Percentiles rank a stretch among this genome's conserved stretches.
Conservation (phyloP, 1,284 basidiomycete genomes). For the Microbotryomycetes sp. region DNA sequence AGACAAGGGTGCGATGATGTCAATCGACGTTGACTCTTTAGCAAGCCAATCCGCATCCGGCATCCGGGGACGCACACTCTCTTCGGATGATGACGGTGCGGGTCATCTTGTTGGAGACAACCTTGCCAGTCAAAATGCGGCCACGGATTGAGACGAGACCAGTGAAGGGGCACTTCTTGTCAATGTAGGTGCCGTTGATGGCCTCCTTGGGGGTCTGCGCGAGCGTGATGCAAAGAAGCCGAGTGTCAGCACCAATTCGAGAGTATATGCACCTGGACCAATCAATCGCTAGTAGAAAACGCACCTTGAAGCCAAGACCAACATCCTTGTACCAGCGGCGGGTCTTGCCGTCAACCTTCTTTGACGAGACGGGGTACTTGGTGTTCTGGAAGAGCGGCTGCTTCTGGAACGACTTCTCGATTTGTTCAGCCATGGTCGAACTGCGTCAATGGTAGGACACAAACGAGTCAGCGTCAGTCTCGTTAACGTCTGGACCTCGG, state of each 20-base stretch:
- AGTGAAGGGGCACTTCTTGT: slow-evolving; percentile 70
- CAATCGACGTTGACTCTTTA: background rate
- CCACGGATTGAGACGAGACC: slow-evolving; percentile 96
- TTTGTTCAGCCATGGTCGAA: slow-evolving; percentile 52
- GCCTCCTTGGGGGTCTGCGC: slow-evolving; percentile 80
- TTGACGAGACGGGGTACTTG: slow-evolving; percentile 81
- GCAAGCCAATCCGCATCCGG: background rate
- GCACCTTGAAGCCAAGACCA: slow-evolving; percentile 79
- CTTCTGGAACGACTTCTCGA: slow-evolving; percentile 94
- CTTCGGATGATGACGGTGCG: slow-evolving; percentile 97
- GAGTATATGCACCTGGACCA: background rate
- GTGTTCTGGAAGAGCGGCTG: slow-evolving; percentile 97
- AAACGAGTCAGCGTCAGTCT: background rate
- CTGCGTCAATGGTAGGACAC: background rate
- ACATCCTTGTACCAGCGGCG: slow-evolving; percentile 99
- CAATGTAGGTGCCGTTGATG: slow-evolving; percentile 97
- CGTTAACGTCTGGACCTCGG: background rate
- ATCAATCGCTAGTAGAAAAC: background rate
- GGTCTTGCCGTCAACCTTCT: slow-evolving; percentile 87
- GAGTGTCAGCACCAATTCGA: background rate
- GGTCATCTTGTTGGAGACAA: slow-evolving; percentile 99
- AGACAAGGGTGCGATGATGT: background rate
- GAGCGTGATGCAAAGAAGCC: background rate
- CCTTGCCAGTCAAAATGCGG: slow-evolving; percentile 94
- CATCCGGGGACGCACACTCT: slow-evolving; percentile 59